Percentiles rank a stretch among this genome's conserved stretches.
Evolutionary conservation across 1,284 basidiomycete genomes (phyloP).

Genomic region (Trichosporon coremiiforme): DNA sequence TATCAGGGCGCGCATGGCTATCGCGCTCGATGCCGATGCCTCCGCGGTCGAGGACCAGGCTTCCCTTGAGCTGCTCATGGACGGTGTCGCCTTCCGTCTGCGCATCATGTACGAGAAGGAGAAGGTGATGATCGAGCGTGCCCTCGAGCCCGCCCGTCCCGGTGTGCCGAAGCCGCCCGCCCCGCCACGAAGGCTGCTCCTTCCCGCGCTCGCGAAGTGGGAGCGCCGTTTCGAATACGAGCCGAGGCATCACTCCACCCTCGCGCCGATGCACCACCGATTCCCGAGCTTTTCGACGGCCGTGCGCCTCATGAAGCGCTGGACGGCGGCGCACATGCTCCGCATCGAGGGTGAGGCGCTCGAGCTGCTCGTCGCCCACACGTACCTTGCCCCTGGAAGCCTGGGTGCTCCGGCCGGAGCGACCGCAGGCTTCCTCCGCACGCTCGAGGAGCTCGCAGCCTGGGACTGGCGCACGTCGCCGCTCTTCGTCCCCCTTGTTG

Average conservation of each 20-base stretch:
- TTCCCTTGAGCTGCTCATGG: conserved; percentile 74
- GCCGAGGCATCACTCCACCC: conserved; percentile 81
- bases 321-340: conserved; percentile 89
- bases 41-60: conserved; percentile 71
- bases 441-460: conserved; percentile 71
- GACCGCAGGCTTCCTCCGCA: conserved; percentile 72
- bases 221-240: conserved; percentile 71
- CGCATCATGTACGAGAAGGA: conserved; percentile 89
- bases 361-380: conserved; percentile 76
- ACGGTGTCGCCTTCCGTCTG: conserved; percentile 84
- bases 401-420: conserved; percentile 57
- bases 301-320: conserved; percentile 85
- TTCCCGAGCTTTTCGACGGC: conserved; percentile 80
- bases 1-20: conserved; percentile 56
- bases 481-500: conserved; percentile 58
- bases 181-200: conserved; percentile 56
- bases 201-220: conserved; percentile 69
- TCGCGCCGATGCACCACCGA: conserved; percentile 77
- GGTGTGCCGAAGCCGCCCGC: conserved; percentile 43
- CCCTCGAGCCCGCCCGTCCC: conserved; percentile 58
- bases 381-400: conserved; percentile 59
- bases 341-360: conserved; percentile 66
- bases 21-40: conserved; percentile 64
- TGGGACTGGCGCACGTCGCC: conserved; percentile 74
- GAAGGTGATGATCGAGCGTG: conserved; percentile 72